Conservation (phyloP, 495 filamentous ascomycete genomes). For the Aspergillus affinis region DNA sequence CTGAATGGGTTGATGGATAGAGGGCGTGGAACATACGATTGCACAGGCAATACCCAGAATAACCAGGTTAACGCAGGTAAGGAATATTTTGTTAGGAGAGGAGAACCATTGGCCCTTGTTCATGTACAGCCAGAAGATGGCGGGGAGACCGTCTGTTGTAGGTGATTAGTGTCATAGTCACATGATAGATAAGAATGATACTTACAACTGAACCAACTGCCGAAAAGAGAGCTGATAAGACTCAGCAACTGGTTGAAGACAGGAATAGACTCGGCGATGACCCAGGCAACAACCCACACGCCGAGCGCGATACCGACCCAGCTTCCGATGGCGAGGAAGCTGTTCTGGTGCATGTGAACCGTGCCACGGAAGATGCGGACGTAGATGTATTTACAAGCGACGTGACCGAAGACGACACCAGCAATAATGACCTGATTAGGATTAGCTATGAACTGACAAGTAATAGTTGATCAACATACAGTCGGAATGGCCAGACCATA, state of each 20-base stretch:
- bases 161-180: not conserved
- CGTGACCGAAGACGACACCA: slow-evolving; percentile 69
- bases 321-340: slow-evolving; percentile 45
- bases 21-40: slow-evolving; percentile 29
- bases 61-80: slow-evolving; percentile 32
- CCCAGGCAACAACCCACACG: slow-evolving; percentile 66
- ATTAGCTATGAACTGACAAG: slow-evolving; percentile 8
- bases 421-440: slow-evolving; percentile 44
- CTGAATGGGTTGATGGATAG: not conserved
- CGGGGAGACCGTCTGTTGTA: slow-evolving; percentile 28
- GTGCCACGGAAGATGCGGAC: slow-evolving; percentile 58
- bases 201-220: slow-evolving; percentile 42
- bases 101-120: slow-evolving; percentile 33
- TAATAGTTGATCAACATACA: slow-evolving; percentile 26
- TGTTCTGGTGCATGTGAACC: slow-evolving; percentile 59
- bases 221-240: slow-evolving; percentile 46
- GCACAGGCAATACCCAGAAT: slow-evolving; percentile 33
- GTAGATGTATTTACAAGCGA: slow-evolving; percentile 64
- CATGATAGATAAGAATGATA: not conserved
- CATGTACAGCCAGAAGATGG: slow-evolving; percentile 46
- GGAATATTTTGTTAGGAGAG: slow-evolving; percentile 32
- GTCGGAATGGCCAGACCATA: slow-evolving; percentile 80
- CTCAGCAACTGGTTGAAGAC: slow-evolving; percentile 67
- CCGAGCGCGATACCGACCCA: slow-evolving; percentile 59
- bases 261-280: slow-evolving; percentile 71